Evolutionary conservation across 2,329 filamentous ascomycete species (phyloP), one percentile per base, ranked within the genome.

Genomic region (Cordyceps cateniannulata): DNA sequence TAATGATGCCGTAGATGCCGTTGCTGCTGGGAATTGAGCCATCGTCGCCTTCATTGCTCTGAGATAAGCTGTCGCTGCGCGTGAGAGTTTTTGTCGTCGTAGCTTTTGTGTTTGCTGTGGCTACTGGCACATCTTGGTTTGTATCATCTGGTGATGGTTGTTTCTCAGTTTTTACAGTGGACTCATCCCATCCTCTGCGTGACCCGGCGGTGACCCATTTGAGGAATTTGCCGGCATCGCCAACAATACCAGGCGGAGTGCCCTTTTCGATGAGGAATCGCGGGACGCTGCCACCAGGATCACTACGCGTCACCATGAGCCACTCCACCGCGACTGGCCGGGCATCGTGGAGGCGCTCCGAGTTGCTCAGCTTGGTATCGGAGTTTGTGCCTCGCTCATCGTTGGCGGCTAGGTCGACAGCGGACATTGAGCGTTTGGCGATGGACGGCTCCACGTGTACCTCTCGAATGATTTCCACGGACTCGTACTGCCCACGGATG

Each of bases 211-310:
- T 76, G 32, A 83, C 68, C 92, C 92, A 96, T 61, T 91, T 84
- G 16, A 95, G 71, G 66, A 96, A 96, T 72, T 93, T 95, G 58
- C 82, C 82, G 0, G 91, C 89, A 71, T 96, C 92, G 47, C 80
- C 80, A 27, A 91, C 82, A 66, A 96, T 95, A 40, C 90, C 90
- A 12, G 82, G 85, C 0, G 92, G 92, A 0, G 92, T 96, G 32
- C 89, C 90, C 70, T 90, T 86, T 68, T 96, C 92, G n/a, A 96
- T 90, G 81, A 96, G 87, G 75, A 95, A 96, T 16, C 90, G 83
- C 1, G 92, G 92, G 20, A 96, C 92, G 62, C 86, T 93, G 57
- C 92, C 92, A 12, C 92, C 92, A 3, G 92, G 91, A 67, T 96
- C 91, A 71, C 89, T 93, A 53, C 92, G 82, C 1, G 91, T 96